Base-by-base conservation (phyloP, 2,329 filamentous ascomycete genomes). In the Monilinia aucupariae region DNA sequence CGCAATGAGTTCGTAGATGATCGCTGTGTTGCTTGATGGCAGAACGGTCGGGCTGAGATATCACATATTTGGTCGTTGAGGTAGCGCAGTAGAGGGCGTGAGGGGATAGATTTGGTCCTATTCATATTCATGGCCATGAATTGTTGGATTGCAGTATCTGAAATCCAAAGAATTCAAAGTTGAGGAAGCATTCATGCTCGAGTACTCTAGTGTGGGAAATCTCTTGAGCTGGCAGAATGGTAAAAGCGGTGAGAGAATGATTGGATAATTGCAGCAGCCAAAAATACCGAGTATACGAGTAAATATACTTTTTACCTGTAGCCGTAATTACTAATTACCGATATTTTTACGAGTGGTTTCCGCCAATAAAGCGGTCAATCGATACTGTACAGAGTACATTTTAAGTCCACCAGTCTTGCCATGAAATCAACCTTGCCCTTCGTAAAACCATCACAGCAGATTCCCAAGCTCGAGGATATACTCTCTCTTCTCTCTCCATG, bases 41-140 rank as follows among this genome's bases (percentile, higher is more conserved):
- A 58, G 30, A 58, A 34, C 8, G 27, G n/a, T 4, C 54, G 27
- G 4, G 10, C 13, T 25, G 41, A 34, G 30, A n/a, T 47, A 17
- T 12, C 37, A 10, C 4, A 34, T 47, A 37, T 34, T 10, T 22
- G 34, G 7, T 25, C 41, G 34, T 47, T 25, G 27, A 58, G 43
- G 12, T 47, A 58, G 27, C 30, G 20, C 15, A 58, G 15, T 13
- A 58, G 30, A 25, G 54, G 54, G n/a, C 41, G 54, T 2, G 54
- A 58, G 4, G 54, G 54, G 3, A 58, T 47, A 6, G 47, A 13
- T 48, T 58, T 58, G 13, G 54, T 56, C 9, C n/a, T 58, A 47
- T 27, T 58, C 15, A 20, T 58, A 37, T 27, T 58, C 54, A 58
- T 58, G 41, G 32, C 30, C 22, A 1, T 34, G n/a, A 34, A 1